Conservation (phyloP, 768 basidiomycete genomes). For the Mycena kentingensis region DNA sequence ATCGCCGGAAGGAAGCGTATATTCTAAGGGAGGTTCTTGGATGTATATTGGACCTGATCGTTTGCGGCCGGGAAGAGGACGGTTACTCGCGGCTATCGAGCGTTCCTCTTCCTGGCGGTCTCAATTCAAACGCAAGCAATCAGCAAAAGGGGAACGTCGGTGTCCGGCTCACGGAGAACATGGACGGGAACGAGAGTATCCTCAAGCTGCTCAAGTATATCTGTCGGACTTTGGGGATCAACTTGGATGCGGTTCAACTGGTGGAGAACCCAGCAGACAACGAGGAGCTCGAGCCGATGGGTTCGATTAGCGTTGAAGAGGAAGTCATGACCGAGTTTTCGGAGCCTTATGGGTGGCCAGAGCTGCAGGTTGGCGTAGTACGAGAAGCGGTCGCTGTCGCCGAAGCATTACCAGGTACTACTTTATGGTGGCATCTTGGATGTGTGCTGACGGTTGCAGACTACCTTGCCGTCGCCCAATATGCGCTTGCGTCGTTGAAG, state of each 20-base stretch:
- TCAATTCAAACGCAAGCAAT: constrained; percentile 35
- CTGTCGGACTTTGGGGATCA: constrained; percentile 79
- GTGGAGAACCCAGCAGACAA: constrained; percentile 28
- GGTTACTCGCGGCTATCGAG: constrained; percentile 47
- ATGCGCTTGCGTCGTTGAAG: constrained; percentile 86
- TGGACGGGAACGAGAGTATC: constrained; percentile 83
- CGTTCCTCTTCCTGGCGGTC: constrained; percentile 42
- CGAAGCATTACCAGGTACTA: constrained; percentile 84
- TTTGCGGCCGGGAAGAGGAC: constrained; percentile 81
- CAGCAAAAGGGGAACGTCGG: constrained; percentile 64
- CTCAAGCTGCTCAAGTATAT: constrained; percentile 71
- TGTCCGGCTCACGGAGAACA: constrained; percentile 70
- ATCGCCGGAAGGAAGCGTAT: constrained; percentile 86
- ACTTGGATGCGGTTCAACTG: constrained; percentile 71
- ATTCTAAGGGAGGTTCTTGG: constrained; percentile 84
- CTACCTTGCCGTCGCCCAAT: constrained; percentile 80
- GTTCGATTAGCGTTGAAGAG: constrained; percentile 35
- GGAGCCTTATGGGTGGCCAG: constrained; percentile 87
- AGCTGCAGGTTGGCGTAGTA: constrained; percentile 90
- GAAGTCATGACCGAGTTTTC: constrained; percentile 43
- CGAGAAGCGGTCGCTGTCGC: constrained; percentile 91
- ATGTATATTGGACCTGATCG: constrained; percentile 80
- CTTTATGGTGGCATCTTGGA: neutral
- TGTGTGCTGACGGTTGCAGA: constrained; percentile 48
- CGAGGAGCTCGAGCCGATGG: constrained; percentile 18